Conservation (phyloP, 2,329 filamentous ascomycete species). For the Fusarium haematococcum region DNA sequence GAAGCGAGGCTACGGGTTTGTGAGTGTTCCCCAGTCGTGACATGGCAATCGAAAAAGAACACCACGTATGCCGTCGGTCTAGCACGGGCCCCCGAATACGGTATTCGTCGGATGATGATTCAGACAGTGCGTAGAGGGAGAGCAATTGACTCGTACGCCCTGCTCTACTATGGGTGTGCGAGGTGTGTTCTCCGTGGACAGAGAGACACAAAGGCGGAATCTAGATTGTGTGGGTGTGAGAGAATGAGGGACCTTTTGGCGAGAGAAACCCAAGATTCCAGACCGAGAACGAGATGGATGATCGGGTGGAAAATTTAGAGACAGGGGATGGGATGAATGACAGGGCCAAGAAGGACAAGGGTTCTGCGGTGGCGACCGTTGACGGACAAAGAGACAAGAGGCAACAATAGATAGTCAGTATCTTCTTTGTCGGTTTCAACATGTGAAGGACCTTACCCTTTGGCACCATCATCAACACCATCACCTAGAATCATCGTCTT, state of each 20-base stretch:
- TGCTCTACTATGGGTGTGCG: background rate
- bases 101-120: background rate
- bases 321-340: background rate
- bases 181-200: background rate
- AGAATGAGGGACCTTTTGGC: background rate
- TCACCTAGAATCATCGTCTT: background rate
- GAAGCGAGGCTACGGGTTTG: background rate
- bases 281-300: background rate
- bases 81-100: constrained; percentile 1
- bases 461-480: background rate
- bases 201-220: background rate
- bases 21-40: background rate
- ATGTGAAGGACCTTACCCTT: background rate
- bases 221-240: background rate
- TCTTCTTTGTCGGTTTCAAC: background rate
- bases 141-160: background rate
- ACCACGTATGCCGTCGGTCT: constrained; percentile 38
- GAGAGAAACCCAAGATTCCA: background rate
- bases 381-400: constrained; percentile 1
- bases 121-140: background rate
- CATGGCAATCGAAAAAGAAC: constrained; percentile 5
- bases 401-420: background rate
- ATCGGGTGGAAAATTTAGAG: background rate
- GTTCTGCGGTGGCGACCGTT: background rate
- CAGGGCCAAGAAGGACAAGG: background rate